phyloP scores from a whole-genome alignment of 768 basidiomycete species.

The Serendipita sp. region DNA sequence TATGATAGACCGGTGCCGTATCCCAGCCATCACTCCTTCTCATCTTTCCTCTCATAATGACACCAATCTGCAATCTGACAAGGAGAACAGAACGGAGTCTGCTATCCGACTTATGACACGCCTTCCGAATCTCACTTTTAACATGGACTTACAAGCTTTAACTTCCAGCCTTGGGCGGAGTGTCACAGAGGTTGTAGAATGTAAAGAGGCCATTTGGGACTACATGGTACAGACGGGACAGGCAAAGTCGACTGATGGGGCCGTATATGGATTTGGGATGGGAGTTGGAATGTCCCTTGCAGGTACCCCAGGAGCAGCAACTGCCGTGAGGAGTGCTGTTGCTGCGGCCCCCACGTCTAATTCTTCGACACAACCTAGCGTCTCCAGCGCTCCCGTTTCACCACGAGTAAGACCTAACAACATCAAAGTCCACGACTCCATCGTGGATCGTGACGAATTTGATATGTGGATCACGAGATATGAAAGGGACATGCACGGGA shows the following conservation, averaged over 20 bases:
- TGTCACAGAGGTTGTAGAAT: constrained; percentile 48
- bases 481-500: background rate
- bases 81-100: too few relatives aligned
- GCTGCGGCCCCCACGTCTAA: background rate
- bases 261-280: background rate
- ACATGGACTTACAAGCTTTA: constrained; percentile 40
- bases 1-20: background rate
- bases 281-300: background rate
- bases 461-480: background rate
- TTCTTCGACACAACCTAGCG: background rate
- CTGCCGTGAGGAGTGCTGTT: background rate
- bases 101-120: background rate
- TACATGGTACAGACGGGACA: constrained; percentile 34
- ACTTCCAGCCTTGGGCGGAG: constrained; percentile 49
- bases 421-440: too few relatives aligned
- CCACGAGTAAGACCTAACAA: too few relatives aligned
- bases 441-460: background rate
- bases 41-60: too few relatives aligned
- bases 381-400: background rate
- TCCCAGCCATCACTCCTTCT: background rate
- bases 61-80: too few relatives aligned
- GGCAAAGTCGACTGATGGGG: background rate
- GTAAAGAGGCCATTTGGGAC: constrained; percentile 68
- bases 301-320: background rate
- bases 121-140: constrained; percentile 34